Evolutionary conservation across 768 basidiomycete genomes (phyloP), one percentile per base, ranked within the genome.

Genomic region (Pisolithus microcarpus): DNA sequence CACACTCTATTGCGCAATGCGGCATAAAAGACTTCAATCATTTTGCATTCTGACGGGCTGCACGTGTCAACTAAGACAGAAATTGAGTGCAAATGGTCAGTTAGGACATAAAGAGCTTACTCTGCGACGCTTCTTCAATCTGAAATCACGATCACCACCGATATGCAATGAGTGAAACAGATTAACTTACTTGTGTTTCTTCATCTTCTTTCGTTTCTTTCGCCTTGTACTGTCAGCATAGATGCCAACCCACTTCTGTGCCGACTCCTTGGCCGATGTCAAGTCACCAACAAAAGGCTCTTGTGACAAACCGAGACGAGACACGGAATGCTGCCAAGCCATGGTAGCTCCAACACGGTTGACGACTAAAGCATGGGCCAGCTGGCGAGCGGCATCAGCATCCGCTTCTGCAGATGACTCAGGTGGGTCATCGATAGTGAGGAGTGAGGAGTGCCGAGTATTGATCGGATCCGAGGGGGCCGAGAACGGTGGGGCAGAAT

Each of bases 141-240:
- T 91, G 55, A 6, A 56, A 45, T 39, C 15, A 19, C 19, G 40
- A 46, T 18, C 5, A 34, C 62, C 24, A 62, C 42, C 52, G 50
- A 46, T 13, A 4, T 21, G 51, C 40, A 43, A 48, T 51, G 51
- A 51, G 18, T 15, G 37, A 46, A n/a, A 34, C 52, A 7, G 49
- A 23, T 24, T 24, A 3, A 76, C 87, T 69, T 62, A 91, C 91
- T 94, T 94, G 68, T 95, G 92, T 72, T 93, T 95, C 79, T 86
- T 91, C 84, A 95, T 95, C 82, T 94, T 95, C 82, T 83, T 87
- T 75, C 81, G 75, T 59, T 81, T 77, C 76, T 92, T 92, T 67
- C 89, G 79, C 74, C 84, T 87, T 26, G 81, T 82, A 58, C 89
- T 91, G 59, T 91, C 90, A 70, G 88, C 74, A 64, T 81, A 67